A percentile compares a stretch with the other conserved stretches of the same genome.
Evolutionary conservation across 1,284 basidiomycete genomes (phyloP).

Genomic region (Tremellales sp.): DNA sequence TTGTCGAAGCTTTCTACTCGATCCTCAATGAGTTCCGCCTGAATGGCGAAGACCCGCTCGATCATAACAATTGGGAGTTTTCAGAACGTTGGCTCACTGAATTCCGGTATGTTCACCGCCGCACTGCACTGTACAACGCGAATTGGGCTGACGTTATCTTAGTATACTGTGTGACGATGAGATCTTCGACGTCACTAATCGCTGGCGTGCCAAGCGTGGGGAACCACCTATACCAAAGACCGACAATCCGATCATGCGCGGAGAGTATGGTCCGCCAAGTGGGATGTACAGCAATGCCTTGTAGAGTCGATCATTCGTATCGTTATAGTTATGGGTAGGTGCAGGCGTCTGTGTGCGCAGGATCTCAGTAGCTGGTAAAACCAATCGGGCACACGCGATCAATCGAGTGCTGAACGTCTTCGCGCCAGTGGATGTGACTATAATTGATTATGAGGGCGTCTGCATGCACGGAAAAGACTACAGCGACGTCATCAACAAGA

Average conservation of each 20-base stretch:
- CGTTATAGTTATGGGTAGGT: too few relatives aligned
- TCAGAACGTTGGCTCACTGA: slow-evolving; percentile 72
- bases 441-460: too few relatives aligned
- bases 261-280: not conserved
- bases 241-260: not conserved
- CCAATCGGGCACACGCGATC: too few relatives aligned
- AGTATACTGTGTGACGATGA: slow-evolving; percentile 12
- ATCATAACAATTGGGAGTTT: slow-evolving; percentile 83
- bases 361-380: too few relatives aligned
- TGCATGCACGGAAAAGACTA: too few relatives aligned
- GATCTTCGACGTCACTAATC: slow-evolving; percentile 10
- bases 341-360: too few relatives aligned
- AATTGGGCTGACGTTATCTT: not conserved
- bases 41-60: slow-evolving; percentile 82
- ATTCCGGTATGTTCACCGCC: slow-evolving; percentile 60
- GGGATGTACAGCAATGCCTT: too few relatives aligned
- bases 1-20: slow-evolving; percentile 30
- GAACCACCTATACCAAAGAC: slow-evolving; percentile 5
- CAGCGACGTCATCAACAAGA: too few relatives aligned
- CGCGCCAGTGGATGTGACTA: too few relatives aligned
- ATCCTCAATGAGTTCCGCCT: slow-evolving; percentile 60
- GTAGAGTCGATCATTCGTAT: too few relatives aligned
- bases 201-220: slow-evolving; percentile 11
- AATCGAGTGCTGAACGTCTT: too few relatives aligned
- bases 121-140: too few relatives aligned